phyloP scores from a whole-genome alignment of 495 filamentous ascomycete species.

The Xylaria palmicola region DNA sequence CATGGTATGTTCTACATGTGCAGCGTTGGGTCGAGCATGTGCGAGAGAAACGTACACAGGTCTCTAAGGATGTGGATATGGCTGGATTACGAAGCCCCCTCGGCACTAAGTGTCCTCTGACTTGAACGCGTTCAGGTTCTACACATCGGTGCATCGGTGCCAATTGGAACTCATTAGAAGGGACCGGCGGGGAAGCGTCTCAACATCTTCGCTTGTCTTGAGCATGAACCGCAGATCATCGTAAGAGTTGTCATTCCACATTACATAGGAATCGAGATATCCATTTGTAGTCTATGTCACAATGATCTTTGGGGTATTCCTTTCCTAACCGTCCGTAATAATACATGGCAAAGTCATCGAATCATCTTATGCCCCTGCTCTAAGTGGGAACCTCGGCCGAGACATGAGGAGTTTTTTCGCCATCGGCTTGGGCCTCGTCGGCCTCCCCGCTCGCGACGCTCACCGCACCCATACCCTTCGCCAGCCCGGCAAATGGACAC shows the following conservation, averaged over 20 bases:
- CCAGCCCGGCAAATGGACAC: constrained; percentile 26
- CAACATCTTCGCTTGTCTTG: background rate
- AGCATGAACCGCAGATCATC: background rate
- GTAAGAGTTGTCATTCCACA: background rate
- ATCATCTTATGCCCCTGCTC: background rate
- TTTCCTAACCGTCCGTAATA: background rate
- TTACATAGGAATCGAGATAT: background rate
- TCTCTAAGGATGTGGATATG: background rate
- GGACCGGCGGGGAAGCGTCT: background rate
- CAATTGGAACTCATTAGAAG: background rate
- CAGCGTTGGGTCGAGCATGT: constrained; percentile 2
- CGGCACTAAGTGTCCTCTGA: background rate
- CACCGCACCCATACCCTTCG: background rate
- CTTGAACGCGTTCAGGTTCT: background rate
- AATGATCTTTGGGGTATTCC: background rate
- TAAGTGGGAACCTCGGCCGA: background rate
- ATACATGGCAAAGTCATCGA: background rate
- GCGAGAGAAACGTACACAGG: background rate
- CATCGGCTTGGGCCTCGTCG: background rate
- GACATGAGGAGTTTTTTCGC: background rate
- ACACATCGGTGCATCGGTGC: background rate
- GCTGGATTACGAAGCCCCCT: background rate
- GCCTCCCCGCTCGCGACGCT: background rate
- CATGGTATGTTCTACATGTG: background rate
- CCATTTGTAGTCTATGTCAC: background rate